Conservation (phyloP, 1,284 basidiomycete species). For the Ustilago loliicola region DNA sequence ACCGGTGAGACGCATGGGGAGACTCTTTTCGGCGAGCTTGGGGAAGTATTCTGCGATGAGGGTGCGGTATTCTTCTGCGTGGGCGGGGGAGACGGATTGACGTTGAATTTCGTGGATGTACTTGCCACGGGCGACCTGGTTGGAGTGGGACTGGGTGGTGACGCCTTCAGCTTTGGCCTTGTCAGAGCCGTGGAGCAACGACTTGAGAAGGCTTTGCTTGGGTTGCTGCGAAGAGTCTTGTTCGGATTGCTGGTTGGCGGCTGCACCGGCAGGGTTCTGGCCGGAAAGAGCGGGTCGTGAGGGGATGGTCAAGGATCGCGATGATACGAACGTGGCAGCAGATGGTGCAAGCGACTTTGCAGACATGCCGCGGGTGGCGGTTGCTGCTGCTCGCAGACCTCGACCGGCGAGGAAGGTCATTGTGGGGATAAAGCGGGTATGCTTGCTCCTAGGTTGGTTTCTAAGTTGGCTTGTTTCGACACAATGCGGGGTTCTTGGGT, state of each 20-base stretch:
- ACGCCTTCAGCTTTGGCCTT: conserved; percentile 55
- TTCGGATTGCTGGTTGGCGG: conserved; percentile 1
- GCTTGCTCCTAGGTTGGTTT: background rate
- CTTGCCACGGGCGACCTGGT: conserved; percentile 59
- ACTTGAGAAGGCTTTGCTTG: conserved; percentile 55
- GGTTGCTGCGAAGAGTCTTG: conserved; percentile 21
- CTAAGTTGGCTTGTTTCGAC: background rate
- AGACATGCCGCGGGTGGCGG: conserved; percentile 28
- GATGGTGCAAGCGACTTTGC: conserved; percentile 6
- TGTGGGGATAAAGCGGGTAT: conserved; percentile 3
- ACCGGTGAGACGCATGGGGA: conserved; percentile 53
- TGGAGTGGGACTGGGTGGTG: conserved; percentile 50
- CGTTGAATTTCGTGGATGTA: conserved; percentile 68
- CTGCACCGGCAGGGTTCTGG: conserved; percentile 9
- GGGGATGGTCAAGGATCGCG: conserved; percentile 44
- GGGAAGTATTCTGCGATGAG: conserved; percentile 58
- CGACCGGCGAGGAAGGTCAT: conserved; percentile 27
- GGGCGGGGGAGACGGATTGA: conserved; percentile 59
- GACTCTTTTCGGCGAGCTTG: conserved; percentile 48
- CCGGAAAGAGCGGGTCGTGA: conserved; percentile 23
- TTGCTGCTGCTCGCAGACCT: conserved; percentile 21
- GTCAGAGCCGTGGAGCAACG: conserved; percentile 63
- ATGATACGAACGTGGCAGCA: conserved; percentile 19
- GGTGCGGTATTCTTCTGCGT: conserved; percentile 55
- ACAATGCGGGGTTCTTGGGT: background rate